Conservation (phyloP, 805 yeast species). For the Saccharomycopsis sp. region DNA sequence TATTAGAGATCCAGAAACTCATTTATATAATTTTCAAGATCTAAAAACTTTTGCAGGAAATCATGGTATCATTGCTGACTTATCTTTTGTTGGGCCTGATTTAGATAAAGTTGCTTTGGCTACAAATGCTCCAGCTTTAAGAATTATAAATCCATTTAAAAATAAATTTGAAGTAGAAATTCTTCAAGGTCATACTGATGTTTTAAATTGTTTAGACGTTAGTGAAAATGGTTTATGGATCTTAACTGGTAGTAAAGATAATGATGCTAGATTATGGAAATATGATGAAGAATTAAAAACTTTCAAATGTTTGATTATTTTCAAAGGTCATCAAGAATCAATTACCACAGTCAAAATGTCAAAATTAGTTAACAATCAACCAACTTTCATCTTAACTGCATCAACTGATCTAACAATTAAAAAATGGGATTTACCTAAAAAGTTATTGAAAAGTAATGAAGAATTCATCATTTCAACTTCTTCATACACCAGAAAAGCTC, state of each 20-base stretch:
- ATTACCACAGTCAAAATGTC: slow-evolving; percentile 78
- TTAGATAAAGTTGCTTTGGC: slow-evolving; percentile 63
- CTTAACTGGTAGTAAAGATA: slow-evolving; percentile 86
- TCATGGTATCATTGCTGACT: slow-evolving; percentile 91
- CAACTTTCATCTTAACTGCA: slow-evolving; percentile 70
- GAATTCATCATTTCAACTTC: slow-evolving; percentile 25
- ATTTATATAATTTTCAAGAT: slow-evolving; percentile 30
- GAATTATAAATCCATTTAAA: slow-evolving; percentile 57
- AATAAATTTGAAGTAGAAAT: slow-evolving; percentile 50
- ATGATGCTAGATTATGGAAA: slow-evolving; percentile 76
- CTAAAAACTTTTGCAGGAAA: slow-evolving; percentile 70
- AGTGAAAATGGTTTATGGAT: slow-evolving; percentile 81
- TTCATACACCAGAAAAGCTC: slow-evolving; percentile 86
- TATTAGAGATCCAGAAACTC: slow-evolving; percentile 20
- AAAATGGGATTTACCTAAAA: slow-evolving; percentile 68
- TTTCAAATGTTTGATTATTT: slow-evolving; percentile 26
- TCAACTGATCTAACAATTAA: slow-evolving; percentile 79
- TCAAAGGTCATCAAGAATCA: slow-evolving; percentile 78
- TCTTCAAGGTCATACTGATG: slow-evolving; percentile 75
- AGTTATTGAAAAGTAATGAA: slow-evolving; percentile 19
- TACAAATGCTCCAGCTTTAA: slow-evolving; percentile 82
- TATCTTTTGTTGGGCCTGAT: slow-evolving; percentile 62
- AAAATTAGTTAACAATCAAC: slow-evolving; percentile 36
- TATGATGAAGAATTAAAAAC: slow-evolving; percentile 35
- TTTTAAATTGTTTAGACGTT: slow-evolving; percentile 70